Evolutionary conservation across 305 asterid species (phyloP).

Genomic region (Solanum aculeatissimum): DNA sequence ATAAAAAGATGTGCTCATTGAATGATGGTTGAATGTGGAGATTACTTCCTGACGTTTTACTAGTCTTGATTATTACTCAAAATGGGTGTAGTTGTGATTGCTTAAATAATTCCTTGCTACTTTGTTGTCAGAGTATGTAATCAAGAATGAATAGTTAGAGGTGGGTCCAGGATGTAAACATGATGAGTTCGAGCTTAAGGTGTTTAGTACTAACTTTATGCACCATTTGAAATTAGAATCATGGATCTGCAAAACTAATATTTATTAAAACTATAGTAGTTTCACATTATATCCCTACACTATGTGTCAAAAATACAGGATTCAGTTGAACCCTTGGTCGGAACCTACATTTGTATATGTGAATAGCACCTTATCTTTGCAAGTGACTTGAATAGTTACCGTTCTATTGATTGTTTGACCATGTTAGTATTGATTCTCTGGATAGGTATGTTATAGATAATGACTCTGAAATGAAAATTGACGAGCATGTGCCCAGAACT

Average conservation of each 20-base stretch:
- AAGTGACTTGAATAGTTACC: not conserved
- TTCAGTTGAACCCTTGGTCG: not conserved
- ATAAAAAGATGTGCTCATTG: not conserved
- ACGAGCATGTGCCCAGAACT: slow-evolving; percentile 25
- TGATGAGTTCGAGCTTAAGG: not conserved
- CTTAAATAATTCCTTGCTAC: not conserved
- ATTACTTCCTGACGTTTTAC: not conserved
- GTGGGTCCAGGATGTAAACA: not conserved
- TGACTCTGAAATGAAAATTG: slow-evolving; percentile 39
- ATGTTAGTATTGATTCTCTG: not conserved
- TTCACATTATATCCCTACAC: not conserved
- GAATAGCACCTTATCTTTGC: not conserved
- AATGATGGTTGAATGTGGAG: not conserved
- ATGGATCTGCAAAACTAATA: not conserved
- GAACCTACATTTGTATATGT: not conserved
- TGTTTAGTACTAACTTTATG: not conserved
- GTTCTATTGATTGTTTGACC: not conserved
- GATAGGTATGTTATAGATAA: slow-evolving; percentile 59
- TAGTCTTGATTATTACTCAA: not conserved
- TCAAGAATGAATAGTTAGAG: not conserved
- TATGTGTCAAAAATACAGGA: not conserved
- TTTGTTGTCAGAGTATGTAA: not conserved
- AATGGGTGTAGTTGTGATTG: not conserved
- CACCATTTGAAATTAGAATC: not conserved
- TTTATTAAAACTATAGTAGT: not conserved